These are phyloP conservation scores for Dendrobium huoshanense DNA, from an alignment of 106 monocot genomes.

Conservation along the genomic window DNA sequence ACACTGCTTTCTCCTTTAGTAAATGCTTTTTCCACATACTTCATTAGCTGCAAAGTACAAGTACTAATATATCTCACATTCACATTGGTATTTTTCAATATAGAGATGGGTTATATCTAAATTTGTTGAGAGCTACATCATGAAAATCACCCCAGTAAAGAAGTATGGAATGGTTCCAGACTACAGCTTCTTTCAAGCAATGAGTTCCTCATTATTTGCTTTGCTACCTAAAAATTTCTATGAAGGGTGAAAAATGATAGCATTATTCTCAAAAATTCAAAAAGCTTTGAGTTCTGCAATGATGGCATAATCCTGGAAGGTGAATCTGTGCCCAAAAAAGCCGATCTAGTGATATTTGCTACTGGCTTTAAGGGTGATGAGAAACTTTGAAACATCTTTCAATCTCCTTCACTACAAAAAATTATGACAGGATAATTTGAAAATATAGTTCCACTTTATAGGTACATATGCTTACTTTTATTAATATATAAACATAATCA, in stretches of 20 bases:
- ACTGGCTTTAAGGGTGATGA: no score
- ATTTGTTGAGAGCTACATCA: slow-evolving; percentile 49
- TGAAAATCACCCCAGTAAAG: slow-evolving; percentile 35
- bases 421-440: no score
- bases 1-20: no score
- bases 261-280: slow-evolving; percentile 37
- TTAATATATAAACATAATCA: no score
- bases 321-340: slow-evolving; percentile 7
- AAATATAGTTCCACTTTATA: no score
- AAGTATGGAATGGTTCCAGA: slow-evolving; percentile 60
- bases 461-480: no score
- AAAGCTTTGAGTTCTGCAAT: slow-evolving; percentile 41
- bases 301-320: slow-evolving; percentile 41
- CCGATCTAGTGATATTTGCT: slow-evolving; percentile 53
- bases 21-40: slow-evolving; percentile 6
- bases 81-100: neutral
- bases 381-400: no score
- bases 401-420: no score
- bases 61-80: neutral
- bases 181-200: no score
- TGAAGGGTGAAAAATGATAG: slow-evolving; percentile 55
- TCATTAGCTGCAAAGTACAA: neutral
- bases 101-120: slow-evolving; percentile 61
- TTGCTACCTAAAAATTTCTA: slow-evolving; percentile 50
- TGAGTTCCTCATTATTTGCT: slow-evolving; percentile 12